phyloP scores from a whole-genome alignment of 257 asterid genomes.

The Rauvolfia tetraphylla region DNA sequence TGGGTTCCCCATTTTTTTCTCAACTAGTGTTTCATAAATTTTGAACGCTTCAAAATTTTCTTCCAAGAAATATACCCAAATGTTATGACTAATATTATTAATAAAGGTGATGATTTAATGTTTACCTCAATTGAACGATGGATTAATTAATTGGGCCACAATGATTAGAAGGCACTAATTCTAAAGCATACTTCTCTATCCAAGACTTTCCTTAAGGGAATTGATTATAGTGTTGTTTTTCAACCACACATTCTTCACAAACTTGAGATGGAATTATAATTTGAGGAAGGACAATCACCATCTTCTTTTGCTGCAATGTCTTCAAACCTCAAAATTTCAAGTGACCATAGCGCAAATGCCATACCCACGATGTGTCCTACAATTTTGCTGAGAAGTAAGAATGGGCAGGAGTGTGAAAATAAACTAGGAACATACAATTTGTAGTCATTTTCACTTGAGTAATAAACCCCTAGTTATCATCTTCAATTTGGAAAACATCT shows the following conservation, averaged over 20 bases:
- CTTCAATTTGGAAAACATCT: neutral
- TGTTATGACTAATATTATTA: no score
- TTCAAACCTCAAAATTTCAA: neutral
- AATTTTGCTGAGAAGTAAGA: neutral
- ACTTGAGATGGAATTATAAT: no score
- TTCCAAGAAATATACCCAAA: no score
- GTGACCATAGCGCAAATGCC: constrained; percentile 8
- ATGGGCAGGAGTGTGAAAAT: neutral
- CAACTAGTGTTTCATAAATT: no score
- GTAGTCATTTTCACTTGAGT: constrained; percentile 7
- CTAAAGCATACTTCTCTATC: no score
- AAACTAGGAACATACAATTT: constrained; percentile 1
- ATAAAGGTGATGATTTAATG: no score
- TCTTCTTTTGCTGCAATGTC: neutral
- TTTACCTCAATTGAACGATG: neutral
- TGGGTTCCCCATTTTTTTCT: no score
- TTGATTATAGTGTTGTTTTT: no score
- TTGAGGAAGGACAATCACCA: neutral
- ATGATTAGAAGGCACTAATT: neutral
- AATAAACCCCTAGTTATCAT: neutral
- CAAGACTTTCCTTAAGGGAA: no score
- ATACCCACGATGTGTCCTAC: neutral
- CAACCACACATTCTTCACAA: no score
- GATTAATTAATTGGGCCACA: neutral
- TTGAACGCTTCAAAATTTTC: no score